Evolutionary conservation across 495 filamentous ascomycete species (phyloP), one percentile per base, ranked within the genome.

Genomic region (Cenococcum geophilum): DNA sequence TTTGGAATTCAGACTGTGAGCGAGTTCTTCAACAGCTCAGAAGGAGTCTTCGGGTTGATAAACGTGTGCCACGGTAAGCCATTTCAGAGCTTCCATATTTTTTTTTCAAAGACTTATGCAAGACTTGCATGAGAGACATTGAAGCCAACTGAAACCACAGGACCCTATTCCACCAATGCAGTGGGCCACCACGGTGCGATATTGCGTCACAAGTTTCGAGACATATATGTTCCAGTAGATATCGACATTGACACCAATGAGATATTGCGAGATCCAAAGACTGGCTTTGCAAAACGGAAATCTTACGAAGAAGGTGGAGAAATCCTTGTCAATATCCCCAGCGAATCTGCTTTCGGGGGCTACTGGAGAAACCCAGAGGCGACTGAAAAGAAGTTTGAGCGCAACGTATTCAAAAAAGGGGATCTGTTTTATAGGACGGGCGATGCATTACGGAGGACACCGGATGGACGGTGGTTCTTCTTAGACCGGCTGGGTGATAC

Each of bases 391-490:
- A 91, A 89, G 66, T 87, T 86, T 65, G 74, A 85, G 37, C 74
- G 80, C 14, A 78, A 92, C 68, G 85, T 91, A 0, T 90, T 91
- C 65, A 72, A 76, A 57, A 87, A 88, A 64, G 88, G 87, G 0
- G 89, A 93, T 72, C 68, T 86, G 4, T 93, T 81, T 64, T 92
- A 88, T 70, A 80, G 89, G 18, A 83, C 82, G 2, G 88, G 89
- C 14, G 89, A 93, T 72, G 85, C 88, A 5, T 70, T 91, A 34
- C 73, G 85, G 4, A 76, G 85, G 14, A 78, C 81, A 18, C 65
- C 64, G 3, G 88, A 92, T 57, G 89, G 89, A 0, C 76, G 86
- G 14, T 91, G 87, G 88, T 90, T 79, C 70, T 93, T 93, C 72
- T 66, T 89, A 22, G 89, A 93, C 70, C 36, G 82, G 36, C 75